A percentile compares a stretch with the other conserved stretches of the same genome.
These are phyloP conservation scores for Penicillium sp. DNA, from an alignment of 2,329 filamentous ascomycete genomes.

Conservation along the genomic window DNA sequence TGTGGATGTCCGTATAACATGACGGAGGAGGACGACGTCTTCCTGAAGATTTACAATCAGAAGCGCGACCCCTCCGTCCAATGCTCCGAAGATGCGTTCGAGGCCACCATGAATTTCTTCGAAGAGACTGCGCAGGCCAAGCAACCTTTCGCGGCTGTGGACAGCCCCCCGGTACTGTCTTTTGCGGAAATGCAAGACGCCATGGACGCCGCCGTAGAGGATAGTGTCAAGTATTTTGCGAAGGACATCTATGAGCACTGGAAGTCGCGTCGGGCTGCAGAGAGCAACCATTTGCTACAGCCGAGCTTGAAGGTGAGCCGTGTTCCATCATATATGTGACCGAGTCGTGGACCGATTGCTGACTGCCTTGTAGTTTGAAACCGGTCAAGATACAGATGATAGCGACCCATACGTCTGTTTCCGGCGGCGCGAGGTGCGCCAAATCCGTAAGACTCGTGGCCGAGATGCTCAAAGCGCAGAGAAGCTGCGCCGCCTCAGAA, in stretches of 20 bases:
- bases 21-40: constrained; percentile 81
- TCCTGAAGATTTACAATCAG: constrained; percentile 75
- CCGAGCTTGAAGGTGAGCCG: constrained; percentile 63
- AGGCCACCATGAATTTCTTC: constrained; percentile 89
- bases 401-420: constrained; percentile 98
- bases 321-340: background rate
- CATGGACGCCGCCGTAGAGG: constrained; percentile 54
- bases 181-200: constrained; percentile 70
- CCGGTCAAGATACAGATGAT: constrained; percentile 88
- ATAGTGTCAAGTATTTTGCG: constrained; percentile 54
- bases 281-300: constrained; percentile 67
- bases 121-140: constrained; percentile 78
- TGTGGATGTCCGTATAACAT: constrained; percentile 89
- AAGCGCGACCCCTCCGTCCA: constrained; percentile 59
- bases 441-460: constrained; percentile 89
- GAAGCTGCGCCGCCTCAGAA: constrained; percentile 84
- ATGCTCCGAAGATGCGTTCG: constrained; percentile 86
- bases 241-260: constrained; percentile 87
- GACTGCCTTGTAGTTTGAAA: constrained; percentile 60
- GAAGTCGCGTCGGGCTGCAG: constrained; percentile 63
- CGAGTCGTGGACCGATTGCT: constrained; percentile 10
- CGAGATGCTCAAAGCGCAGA: constrained; percentile 91
- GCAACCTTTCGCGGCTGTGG: constrained; percentile 82
- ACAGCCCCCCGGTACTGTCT: constrained; percentile 71
- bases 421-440: constrained; percentile 84